phyloP scores from a whole-genome alignment of 371 early-diverging fungal genomes.

The Mortierella sp. region DNA sequence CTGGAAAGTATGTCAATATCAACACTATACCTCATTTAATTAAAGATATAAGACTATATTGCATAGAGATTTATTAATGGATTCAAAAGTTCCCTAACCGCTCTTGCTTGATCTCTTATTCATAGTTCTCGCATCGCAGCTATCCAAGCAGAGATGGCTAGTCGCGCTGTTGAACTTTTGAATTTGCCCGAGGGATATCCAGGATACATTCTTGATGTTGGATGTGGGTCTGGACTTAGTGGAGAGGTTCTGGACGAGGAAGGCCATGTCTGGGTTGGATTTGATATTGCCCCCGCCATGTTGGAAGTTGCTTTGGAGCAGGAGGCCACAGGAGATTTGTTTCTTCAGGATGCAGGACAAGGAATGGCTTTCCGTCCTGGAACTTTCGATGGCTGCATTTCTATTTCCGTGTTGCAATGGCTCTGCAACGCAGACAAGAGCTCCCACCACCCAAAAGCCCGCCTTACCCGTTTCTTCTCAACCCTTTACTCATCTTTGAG shows the following conservation, averaged over 20 bases:
- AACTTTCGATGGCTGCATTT: constrained; percentile 97
- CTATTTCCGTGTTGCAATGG: constrained; percentile 99
- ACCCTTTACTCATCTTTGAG: constrained; percentile 91
- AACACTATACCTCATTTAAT: too few relatives aligned
- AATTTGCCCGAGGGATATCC: constrained; percentile 82
- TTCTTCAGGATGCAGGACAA: constrained; percentile 97
- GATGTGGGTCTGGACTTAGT: constrained; percentile 97
- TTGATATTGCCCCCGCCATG: constrained; percentile 97
- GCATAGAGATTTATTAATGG: background rate
- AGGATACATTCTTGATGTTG: constrained; percentile 93
- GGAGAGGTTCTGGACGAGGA: constrained; percentile 96
- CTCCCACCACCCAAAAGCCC: constrained; percentile 84
- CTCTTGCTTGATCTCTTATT: background rate
- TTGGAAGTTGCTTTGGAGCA: constrained; percentile 85
- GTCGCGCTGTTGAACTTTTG: constrained; percentile 92
- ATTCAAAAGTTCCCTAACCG: background rate
- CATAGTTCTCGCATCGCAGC: constrained; percentile 88
- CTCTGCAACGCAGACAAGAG: constrained; percentile 97
- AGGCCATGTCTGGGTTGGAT: constrained; percentile 96
- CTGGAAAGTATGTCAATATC: constrained; percentile 79
- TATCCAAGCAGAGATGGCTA: constrained; percentile 95
- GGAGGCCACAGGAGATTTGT: constrained; percentile 93
- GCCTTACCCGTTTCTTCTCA: constrained; percentile 94
- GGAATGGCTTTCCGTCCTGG: constrained; percentile 97
- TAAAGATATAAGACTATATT: background rate